Evolutionary conservation across 768 basidiomycete species (phyloP).

Genomic region (Neoboletus brunneissimus): DNA sequence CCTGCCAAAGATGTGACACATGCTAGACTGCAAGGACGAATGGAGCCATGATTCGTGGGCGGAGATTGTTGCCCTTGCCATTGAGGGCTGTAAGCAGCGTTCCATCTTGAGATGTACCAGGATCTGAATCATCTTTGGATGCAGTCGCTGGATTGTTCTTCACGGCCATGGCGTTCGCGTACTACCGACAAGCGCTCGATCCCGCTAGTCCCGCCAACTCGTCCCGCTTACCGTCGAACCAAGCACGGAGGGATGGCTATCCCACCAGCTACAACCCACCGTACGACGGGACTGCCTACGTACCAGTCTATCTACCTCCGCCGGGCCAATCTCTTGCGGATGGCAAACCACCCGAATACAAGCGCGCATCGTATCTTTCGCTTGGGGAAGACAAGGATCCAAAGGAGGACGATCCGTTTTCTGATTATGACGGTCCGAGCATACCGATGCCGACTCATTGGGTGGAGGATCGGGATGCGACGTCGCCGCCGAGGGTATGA

Average conservation of each 20-base stretch:
- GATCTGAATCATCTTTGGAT: background rate
- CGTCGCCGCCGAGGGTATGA: slow-evolving; percentile 18
- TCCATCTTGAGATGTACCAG: no score
- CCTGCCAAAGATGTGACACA: slow-evolving; percentile 8
- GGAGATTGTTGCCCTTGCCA: slow-evolving; percentile 61
- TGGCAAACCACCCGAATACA: slow-evolving; percentile 52
- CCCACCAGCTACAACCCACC: slow-evolving; percentile 60
- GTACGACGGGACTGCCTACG: slow-evolving; percentile 37
- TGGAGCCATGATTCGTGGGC: slow-evolving; percentile 69
- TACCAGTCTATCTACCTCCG: slow-evolving; percentile 47
- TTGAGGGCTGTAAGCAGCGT: slow-evolving; percentile 50
- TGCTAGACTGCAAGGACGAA: slow-evolving; percentile 55
- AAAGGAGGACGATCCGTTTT: slow-evolving; percentile 53
- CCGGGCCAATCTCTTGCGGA: slow-evolving; percentile 48
- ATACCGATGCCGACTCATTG: slow-evolving; percentile 35
- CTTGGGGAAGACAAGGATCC: slow-evolving; percentile 29
- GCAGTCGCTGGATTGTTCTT: slow-evolving; percentile 61
- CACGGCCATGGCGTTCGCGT: slow-evolving; percentile 63
- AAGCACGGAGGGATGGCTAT: slow-evolving; percentile 36
- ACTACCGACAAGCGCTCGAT: slow-evolving; percentile 72
- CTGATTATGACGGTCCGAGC: slow-evolving; percentile 43
- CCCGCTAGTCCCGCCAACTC: slow-evolving; percentile 57
- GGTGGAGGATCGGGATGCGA: slow-evolving; percentile 44
- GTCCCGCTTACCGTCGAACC: slow-evolving; percentile 41
- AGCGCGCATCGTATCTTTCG: slow-evolving; percentile 32